A percentile compares a stretch with the other conserved stretches of the same genome.
phyloP scores from a whole-genome alignment of 2,329 filamentous ascomycete species.

The Sodiomyces alkalinus region DNA sequence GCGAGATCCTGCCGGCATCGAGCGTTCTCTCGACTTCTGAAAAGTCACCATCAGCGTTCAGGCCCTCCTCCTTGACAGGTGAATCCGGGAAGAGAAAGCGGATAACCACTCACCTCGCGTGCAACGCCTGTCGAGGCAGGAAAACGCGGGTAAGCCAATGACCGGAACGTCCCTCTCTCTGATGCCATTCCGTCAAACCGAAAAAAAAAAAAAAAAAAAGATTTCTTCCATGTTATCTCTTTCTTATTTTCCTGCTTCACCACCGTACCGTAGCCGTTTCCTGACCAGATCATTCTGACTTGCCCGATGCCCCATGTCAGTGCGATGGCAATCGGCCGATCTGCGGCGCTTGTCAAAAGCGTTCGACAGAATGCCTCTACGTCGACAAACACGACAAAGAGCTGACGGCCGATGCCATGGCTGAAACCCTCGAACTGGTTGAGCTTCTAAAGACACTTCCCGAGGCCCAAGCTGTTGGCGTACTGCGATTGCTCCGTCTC shows the following conservation, averaged over 20 bases:
- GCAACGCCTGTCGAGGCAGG: constrained; percentile 10
- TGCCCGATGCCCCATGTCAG: too few species aligned
- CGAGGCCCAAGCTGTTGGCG: constrained; percentile 6
- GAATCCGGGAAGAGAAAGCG: constrained; percentile 9
- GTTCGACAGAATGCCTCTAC: constrained; percentile 8
- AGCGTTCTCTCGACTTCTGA: neutral
- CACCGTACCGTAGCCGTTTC: neutral
- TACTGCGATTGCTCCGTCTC: constrained; percentile 10
- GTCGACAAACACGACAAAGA: constrained; percentile 5
- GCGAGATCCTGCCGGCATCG: neutral
- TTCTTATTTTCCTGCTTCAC: neutral
- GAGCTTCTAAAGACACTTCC: constrained; percentile 11
- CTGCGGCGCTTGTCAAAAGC: constrained; percentile 9
- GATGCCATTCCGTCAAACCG: too few species aligned
- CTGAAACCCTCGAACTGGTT: constrained; percentile 9
- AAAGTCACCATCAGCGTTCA: neutral
- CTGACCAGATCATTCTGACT: too few species aligned
- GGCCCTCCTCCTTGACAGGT: neutral
- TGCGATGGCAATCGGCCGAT: constrained; percentile 9
- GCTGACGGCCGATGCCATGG: constrained; percentile 1
- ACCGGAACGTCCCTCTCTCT: neutral
- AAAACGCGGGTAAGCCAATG: constrained; percentile 10
- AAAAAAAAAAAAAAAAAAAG: too few species aligned
- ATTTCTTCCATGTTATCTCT: neutral
- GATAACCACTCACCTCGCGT: constrained; percentile 11